Evolutionary conservation across 108 stramenopile genomes (phyloP).

Genomic region (Pseudonitzschia delicatissima): DNA sequence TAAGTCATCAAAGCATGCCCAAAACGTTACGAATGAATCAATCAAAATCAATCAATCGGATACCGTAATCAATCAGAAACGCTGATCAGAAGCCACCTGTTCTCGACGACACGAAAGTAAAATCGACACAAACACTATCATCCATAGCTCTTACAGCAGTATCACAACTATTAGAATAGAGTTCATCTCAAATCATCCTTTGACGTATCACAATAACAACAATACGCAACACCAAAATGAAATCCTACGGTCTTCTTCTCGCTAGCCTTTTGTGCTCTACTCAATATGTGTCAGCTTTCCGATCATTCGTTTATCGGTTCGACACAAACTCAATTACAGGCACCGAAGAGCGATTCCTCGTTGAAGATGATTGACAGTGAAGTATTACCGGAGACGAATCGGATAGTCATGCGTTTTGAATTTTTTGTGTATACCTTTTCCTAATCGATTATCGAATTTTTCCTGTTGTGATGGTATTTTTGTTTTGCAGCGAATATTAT

Average conservation of each 20-base stretch:
- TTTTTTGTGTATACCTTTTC: background rate
- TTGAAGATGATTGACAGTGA: slow-evolving; percentile 26
- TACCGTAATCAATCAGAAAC: no score
- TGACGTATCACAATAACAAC: background rate
- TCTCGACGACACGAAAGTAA: no score
- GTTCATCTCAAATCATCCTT: no score
- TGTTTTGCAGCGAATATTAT: background rate
- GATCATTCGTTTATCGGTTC: slow-evolving; percentile 11
- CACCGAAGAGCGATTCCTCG: slow-evolving; percentile 10
- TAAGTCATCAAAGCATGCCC: no score
- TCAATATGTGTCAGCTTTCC: slow-evolving; percentile 2
- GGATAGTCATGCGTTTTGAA: background rate
- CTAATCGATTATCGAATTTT: background rate
- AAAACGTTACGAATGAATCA: no score
- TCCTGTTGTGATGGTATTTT: background rate
- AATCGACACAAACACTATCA: no score
- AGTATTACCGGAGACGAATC: background rate
- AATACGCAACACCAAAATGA: background rate
- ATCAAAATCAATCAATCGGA: no score
- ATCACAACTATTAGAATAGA: background rate
- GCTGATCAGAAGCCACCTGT: no score
- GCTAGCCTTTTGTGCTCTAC: background rate
- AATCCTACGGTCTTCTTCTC: background rate
- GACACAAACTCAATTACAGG: slow-evolving; percentile 1
- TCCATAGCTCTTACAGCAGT: no score